Conservation (phyloP, 345 rosid species). For the sweet orange (Citrus sinensis) region DNA sequence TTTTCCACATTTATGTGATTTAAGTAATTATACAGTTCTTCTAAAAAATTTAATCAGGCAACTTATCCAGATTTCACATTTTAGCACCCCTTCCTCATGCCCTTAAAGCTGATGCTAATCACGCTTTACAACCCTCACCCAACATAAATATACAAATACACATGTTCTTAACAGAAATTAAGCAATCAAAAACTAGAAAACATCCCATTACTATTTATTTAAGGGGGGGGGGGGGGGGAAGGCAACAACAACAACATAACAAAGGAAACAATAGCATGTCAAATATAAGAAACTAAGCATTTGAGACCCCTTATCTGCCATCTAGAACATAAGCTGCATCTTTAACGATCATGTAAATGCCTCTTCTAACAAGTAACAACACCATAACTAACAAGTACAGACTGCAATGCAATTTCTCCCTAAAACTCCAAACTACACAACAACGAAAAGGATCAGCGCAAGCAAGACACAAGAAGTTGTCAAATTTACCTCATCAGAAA, state of each 20-base stretch:
- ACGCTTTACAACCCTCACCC: not conserved
- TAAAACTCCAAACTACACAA: not conserved
- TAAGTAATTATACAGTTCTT: not conserved
- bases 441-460: not conserved
- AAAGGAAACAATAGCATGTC: not conserved
- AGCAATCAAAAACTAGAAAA: not conserved
- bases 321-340: not conserved
- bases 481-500: slow-evolving; percentile 52
- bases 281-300: not conserved
- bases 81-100: not conserved
- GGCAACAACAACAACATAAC: not conserved
- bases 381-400: not conserved
- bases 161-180: not conserved
- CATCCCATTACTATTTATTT: too few species aligned
- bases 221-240: too few species aligned
- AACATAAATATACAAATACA: not conserved
- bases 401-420: not conserved
- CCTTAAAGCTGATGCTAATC: not conserved
- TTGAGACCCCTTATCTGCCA: not conserved
- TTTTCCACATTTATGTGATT: not conserved
- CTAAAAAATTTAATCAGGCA: not conserved
- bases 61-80: not conserved
- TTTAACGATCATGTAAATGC: not conserved
- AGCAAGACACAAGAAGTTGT: not conserved
- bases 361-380: not conserved